A percentile compares a stretch with the other conserved stretches of the same genome.
Evolutionary conservation across 768 basidiomycete genomes (phyloP).

Genomic region (Leccinellum rugosiceps): DNA sequence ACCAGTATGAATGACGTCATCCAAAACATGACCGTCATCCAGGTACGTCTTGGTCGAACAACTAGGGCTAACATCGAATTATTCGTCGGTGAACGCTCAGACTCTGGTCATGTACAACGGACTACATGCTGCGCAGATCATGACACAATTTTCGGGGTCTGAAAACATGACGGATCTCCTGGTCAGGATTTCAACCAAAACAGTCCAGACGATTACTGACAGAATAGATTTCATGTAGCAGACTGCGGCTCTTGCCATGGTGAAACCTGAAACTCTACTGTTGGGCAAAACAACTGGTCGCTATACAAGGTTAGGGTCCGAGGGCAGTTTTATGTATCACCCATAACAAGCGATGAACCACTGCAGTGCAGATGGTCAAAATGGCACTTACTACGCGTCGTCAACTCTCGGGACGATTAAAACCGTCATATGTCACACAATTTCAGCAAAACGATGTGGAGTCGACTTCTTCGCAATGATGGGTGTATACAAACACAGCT

Average conservation of each 20-base stretch:
- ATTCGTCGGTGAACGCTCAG: background rate
- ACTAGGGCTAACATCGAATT: conserved; percentile 1
- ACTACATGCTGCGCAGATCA: background rate
- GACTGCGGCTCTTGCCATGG: background rate
- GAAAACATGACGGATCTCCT: background rate
- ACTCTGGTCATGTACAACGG: background rate
- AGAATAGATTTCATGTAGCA: too few relatives aligned
- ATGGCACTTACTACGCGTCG: background rate
- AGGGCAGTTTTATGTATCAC: background rate
- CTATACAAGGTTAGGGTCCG: background rate
- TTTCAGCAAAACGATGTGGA: background rate
- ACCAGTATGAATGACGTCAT: conserved; percentile 1
- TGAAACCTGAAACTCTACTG: background rate
- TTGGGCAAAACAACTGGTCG: background rate
- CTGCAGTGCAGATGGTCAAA: background rate
- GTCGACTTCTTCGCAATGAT: background rate
- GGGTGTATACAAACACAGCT: background rate
- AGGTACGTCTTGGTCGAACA: background rate
- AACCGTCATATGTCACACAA: background rate
- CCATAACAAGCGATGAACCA: too few relatives aligned
- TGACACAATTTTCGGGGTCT: background rate
- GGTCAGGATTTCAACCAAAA: background rate
- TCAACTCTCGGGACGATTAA: background rate
- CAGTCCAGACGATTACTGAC: too few relatives aligned
- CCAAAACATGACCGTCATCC: background rate